Evolutionary conservation across 768 basidiomycete genomes (phyloP).

Genomic region (Cyclocybe cylindracea): DNA sequence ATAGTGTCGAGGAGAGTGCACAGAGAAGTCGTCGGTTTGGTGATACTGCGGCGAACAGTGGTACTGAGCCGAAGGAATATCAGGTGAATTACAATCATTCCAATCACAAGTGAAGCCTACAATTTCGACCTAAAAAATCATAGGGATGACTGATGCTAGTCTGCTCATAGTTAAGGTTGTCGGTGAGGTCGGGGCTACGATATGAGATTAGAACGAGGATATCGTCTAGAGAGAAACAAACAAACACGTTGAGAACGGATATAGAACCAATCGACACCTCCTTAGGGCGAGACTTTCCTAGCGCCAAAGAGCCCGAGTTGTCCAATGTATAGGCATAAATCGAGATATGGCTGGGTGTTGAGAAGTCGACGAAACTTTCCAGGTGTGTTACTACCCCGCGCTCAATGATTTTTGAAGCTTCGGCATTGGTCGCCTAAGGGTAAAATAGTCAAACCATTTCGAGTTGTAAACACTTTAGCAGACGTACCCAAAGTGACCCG

Average conservation of each 20-base stretch:
- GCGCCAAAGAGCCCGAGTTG: slow-evolving; percentile 40
- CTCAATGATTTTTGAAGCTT: slow-evolving; percentile 39
- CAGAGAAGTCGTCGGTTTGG: slow-evolving; percentile 62
- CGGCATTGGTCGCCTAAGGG: slow-evolving; percentile 31
- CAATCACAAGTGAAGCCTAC: slow-evolving; percentile 34
- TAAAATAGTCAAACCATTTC: too few species aligned
- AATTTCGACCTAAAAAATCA: slow-evolving; percentile 45
- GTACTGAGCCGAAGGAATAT: slow-evolving; percentile 41
- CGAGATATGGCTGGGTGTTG: slow-evolving; percentile 23
- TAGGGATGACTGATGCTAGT: slow-evolving; percentile 45
- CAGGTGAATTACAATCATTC: slow-evolving; percentile 7
- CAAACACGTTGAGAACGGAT: slow-evolving; percentile 56
- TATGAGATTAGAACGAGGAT: slow-evolving; percentile 3
- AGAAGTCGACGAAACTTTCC: slow-evolving; percentile 34
- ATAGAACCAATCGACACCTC: slow-evolving; percentile 50
- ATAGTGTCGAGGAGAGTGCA: slow-evolving; percentile 47
- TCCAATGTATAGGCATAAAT: slow-evolving; percentile 53
- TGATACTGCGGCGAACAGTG: slow-evolving; percentile 54
- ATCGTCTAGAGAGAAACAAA: not conserved
- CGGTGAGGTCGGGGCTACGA: slow-evolving; percentile 51
- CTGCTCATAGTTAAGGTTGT: slow-evolving; percentile 52
- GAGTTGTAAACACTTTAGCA: too few species aligned
- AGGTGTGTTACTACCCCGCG: slow-evolving; percentile 49
- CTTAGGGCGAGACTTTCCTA: slow-evolving; percentile 25
- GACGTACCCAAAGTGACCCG: slow-evolving; percentile 7